A percentile compares a stretch with the other conserved stretches of the same genome.
Evolutionary conservation across 768 basidiomycete genomes (phyloP).

Genomic region (Mrakia gelida): DNA sequence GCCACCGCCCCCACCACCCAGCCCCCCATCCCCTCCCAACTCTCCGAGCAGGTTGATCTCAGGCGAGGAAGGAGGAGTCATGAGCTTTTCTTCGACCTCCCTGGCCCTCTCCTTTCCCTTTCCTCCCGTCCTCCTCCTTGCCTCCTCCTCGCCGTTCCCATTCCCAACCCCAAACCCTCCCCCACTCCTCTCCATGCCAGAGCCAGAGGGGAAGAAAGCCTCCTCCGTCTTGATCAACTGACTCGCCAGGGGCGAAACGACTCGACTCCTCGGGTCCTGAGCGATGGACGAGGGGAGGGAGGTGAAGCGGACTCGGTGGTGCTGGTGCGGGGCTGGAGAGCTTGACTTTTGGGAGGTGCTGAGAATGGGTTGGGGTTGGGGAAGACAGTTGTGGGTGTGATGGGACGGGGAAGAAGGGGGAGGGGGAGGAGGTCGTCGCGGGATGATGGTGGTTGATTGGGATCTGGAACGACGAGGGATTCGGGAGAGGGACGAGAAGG

Average conservation of each 20-base stretch:
- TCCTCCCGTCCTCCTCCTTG: neutral
- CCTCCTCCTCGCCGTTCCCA: neutral
- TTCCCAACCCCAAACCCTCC: neutral
- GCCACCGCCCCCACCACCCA: no score
- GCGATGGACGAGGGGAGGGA: neutral
- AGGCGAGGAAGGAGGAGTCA: no score
- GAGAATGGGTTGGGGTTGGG: neutral
- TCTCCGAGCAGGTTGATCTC: no score
- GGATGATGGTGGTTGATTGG: neutral
- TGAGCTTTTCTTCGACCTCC: neutral
- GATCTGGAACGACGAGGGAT: neutral
- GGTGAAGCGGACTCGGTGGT: neutral
- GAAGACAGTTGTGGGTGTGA: neutral
- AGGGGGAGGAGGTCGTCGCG: neutral
- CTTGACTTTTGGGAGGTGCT: neutral
- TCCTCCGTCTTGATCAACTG: slow-evolving; percentile 12
- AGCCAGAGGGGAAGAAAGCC: neutral
- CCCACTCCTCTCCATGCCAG: no score
- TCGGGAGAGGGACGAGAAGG: neutral
- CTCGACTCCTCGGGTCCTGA: neutral
- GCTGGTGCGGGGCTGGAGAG: neutral
- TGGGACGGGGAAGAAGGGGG: neutral
- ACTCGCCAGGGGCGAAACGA: neutral
- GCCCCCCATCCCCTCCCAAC: no score
- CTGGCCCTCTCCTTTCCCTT: neutral